Percentiles rank a stretch among this genome's conserved stretches.
Conservation (phyloP, 2,329 filamentous ascomycete genomes). For the Myrmaecium sp. region DNA sequence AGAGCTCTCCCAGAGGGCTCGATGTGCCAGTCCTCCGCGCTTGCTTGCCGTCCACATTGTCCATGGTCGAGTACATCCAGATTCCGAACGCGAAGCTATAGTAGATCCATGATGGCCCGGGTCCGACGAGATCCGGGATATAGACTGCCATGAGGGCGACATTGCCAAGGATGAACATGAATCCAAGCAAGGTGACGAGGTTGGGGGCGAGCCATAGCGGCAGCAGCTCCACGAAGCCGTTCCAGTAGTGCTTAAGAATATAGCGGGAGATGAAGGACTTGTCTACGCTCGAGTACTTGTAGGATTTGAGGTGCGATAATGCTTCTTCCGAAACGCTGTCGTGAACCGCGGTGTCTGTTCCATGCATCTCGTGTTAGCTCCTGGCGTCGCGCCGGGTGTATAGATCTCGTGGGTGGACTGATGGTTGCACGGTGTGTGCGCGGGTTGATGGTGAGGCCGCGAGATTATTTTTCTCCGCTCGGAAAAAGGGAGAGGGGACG, state of each 20-base stretch:
- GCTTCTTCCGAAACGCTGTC: constrained; percentile 72
- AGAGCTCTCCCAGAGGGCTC: constrained; percentile 85
- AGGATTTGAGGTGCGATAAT: constrained; percentile 76
- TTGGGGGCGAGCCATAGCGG: constrained; percentile 96
- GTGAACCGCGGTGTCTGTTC: constrained; percentile 46
- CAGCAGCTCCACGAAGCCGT: constrained; percentile 78
- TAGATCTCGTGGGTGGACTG: no score
- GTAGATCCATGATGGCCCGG: constrained; percentile 30
- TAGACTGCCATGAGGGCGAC: constrained; percentile 57
- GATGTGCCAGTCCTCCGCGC: constrained; percentile 87
- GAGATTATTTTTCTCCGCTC: no score
- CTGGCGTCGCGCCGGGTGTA: no score
- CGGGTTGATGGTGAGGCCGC: no score
- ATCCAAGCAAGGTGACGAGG: constrained; percentile 89
- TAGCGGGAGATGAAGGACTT: constrained; percentile 88
- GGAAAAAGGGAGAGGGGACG: no score
- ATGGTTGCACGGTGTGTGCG: no score
- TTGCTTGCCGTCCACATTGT: constrained; percentile 98
- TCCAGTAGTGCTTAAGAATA: constrained; percentile 94
- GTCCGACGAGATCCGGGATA: constrained; percentile 81
- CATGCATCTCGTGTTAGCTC: no score
- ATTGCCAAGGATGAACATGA: constrained; percentile 84
- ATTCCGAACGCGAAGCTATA: constrained; percentile 2
- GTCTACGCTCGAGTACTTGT: constrained; percentile 96
- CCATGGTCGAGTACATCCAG: constrained; percentile 68